Conservation (phyloP, 108 stramenopile genomes). For the Conticribra guillardii region DNA sequence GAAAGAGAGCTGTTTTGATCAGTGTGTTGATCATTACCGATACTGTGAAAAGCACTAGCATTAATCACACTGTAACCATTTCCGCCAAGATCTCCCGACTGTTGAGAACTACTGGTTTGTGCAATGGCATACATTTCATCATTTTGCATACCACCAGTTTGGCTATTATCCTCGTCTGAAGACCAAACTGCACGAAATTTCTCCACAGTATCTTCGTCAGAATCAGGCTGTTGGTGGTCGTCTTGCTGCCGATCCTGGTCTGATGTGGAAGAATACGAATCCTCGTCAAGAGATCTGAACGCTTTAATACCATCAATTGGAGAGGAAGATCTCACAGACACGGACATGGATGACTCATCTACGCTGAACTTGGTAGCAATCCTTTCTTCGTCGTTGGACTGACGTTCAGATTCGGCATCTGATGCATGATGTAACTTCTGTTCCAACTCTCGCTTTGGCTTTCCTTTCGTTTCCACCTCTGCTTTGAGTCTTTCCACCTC, state of each 20-base stretch:
- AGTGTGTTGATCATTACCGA: no score
- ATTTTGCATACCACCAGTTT: neutral
- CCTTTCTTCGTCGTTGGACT: neutral
- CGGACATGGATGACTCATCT: neutral
- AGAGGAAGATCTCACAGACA: neutral
- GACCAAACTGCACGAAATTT: slow-evolving; percentile 12
- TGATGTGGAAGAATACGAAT: neutral
- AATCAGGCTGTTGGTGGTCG: neutral
- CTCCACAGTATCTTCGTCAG: slow-evolving; percentile 11
- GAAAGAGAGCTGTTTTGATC: neutral
- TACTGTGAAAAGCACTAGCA: no score
- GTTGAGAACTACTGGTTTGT: neutral
- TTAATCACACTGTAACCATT: no score
- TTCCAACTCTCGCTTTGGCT: neutral
- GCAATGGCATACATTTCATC: neutral
- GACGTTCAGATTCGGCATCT: slow-evolving; percentile 18
- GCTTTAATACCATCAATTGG: neutral
- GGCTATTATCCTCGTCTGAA: slow-evolving; percentile 2
- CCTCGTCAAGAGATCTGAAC: neutral
- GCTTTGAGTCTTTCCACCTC: slow-evolving; percentile 25
- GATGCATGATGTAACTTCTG: neutral
- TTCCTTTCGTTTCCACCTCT: neutral
- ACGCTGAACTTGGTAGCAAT: neutral
- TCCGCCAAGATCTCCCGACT: neutral
- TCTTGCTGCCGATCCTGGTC: neutral